A percentile compares a stretch with the other conserved stretches of the same genome.
Evolutionary conservation across 2,329 filamentous ascomycete genomes (phyloP).

Genomic region (Epichloe typhina): DNA sequence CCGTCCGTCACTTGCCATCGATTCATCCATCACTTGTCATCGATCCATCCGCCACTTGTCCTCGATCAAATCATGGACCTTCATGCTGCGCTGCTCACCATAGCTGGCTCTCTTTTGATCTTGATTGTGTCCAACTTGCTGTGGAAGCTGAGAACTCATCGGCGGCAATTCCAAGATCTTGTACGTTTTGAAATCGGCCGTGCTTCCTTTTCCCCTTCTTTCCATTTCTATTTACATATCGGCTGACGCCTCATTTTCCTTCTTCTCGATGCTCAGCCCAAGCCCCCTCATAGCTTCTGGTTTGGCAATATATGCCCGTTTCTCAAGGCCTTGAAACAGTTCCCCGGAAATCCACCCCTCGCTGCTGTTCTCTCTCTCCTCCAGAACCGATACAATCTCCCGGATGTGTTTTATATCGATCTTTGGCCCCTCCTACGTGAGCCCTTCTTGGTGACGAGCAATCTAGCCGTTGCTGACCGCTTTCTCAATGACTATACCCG

Average conservation of each 20-base stretch:
- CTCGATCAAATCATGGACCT: not conserved
- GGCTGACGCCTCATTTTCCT: not conserved
- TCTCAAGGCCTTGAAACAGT: not conserved
- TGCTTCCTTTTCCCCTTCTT: not conserved
- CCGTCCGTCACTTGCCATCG: not conserved
- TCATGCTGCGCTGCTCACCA: not conserved
- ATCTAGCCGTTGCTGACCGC: not conserved
- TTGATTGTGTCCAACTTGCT: not conserved
- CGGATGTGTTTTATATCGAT: conserved; percentile 2
- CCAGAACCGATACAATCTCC: not conserved
- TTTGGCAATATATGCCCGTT: not conserved
- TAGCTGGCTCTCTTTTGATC: not conserved
- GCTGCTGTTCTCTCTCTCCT: not conserved
- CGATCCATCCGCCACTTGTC: not conserved
- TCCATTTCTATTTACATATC: not conserved
- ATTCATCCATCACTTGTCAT: not conserved
- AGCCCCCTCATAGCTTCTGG: conserved; percentile 1
- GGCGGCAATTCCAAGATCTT: not conserved
- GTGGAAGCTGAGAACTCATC: not conserved
- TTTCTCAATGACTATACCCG: conserved; percentile 1
- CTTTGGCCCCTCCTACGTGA: not conserved
- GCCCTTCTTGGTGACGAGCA: not conserved
- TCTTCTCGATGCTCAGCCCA: not conserved
- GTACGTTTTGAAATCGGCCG: not conserved
- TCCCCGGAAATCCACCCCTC: not conserved